Conservation (phyloP, 1,284 basidiomycete species). For the Inonotus hispidus region DNA sequence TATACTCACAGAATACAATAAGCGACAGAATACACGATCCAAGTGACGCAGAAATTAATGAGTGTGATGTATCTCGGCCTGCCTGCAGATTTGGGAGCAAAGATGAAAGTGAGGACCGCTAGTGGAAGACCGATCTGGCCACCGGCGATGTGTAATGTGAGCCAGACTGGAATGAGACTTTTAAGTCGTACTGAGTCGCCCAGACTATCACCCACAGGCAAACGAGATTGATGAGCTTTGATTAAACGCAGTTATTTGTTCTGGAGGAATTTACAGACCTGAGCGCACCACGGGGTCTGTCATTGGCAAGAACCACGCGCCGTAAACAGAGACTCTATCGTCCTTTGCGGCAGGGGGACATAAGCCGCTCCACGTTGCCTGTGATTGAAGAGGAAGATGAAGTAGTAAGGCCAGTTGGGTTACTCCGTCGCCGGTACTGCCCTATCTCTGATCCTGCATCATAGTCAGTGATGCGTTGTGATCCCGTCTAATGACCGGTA, state of each 20-base stretch:
- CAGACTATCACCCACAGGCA: not conserved
- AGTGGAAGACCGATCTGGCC: constrained; percentile 18
- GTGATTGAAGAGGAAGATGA: too few relatives aligned
- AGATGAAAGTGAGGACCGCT: constrained; percentile 9
- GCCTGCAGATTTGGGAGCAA: constrained; percentile 2
- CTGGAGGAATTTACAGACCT: not conserved
- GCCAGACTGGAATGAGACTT: constrained; percentile 12
- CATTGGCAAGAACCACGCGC: not conserved
- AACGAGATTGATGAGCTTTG: not conserved
- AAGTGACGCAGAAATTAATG: constrained; percentile 48
- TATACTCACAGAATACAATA: constrained; percentile 45
- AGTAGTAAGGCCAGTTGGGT: not conserved
- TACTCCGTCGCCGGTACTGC: not conserved
- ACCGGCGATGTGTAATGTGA: constrained; percentile 17
- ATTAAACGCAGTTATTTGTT: not conserved
- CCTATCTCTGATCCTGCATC: not conserved
- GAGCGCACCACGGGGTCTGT: not conserved
- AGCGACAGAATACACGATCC: constrained; percentile 48
- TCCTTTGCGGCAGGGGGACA: not conserved
- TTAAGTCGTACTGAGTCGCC: not conserved
- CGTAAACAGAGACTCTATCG: not conserved
- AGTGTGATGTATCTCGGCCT: constrained; percentile 35
- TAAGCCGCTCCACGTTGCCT: not conserved
- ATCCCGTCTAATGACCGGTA: not conserved
- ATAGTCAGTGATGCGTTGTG: not conserved